phyloP scores from a whole-genome alignment of 495 filamentous ascomycete species.

The Penicillium tannophilum region DNA sequence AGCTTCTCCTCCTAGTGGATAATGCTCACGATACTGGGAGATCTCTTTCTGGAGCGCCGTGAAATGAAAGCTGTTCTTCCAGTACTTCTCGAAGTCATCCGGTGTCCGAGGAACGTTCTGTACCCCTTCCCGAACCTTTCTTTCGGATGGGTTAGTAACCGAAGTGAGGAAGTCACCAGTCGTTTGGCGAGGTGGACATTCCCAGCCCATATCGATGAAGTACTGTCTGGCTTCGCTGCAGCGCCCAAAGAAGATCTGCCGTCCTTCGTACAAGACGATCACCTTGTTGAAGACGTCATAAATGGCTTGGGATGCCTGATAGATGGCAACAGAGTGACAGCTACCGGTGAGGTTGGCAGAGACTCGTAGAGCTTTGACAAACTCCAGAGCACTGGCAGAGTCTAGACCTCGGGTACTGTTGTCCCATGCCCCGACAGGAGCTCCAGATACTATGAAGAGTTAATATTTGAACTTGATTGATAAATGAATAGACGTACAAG shows the following conservation, averaged over 20 bases:
- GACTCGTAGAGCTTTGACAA: conserved; percentile 67
- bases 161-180: conserved; percentile 82
- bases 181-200: conserved; percentile 71
- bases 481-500: conserved; percentile 40
- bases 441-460: conserved; percentile 66
- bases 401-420: conserved; percentile 77
- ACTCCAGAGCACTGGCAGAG: conserved; percentile 77
- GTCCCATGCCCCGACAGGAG: conserved; percentile 82
- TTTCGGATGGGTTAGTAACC: conserved; percentile 70
- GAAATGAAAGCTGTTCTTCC: conserved; percentile 72
- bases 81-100: conserved; percentile 73
- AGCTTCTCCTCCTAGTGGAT: conserved; percentile 64
- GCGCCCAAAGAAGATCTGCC: conserved; percentile 69
- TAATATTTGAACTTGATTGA: conserved; percentile 57
- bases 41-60: conserved; percentile 67
- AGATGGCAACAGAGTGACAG: conserved; percentile 78
- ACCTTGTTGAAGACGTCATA: conserved; percentile 69
- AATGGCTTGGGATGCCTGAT: conserved; percentile 85
- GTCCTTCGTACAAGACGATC: conserved; percentile 63
- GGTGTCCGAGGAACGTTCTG: conserved; percentile 72
- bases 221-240: conserved; percentile 59
- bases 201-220: conserved; percentile 68
- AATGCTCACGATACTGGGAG: conserved; percentile 64
- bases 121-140: conserved; percentile 62
- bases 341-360: conserved; percentile 73